Evolutionary conservation across 2,329 filamentous ascomycete species (phyloP), one percentile per base, ranked within the genome.

Genomic region (Colletotrichum spaethianum): DNA sequence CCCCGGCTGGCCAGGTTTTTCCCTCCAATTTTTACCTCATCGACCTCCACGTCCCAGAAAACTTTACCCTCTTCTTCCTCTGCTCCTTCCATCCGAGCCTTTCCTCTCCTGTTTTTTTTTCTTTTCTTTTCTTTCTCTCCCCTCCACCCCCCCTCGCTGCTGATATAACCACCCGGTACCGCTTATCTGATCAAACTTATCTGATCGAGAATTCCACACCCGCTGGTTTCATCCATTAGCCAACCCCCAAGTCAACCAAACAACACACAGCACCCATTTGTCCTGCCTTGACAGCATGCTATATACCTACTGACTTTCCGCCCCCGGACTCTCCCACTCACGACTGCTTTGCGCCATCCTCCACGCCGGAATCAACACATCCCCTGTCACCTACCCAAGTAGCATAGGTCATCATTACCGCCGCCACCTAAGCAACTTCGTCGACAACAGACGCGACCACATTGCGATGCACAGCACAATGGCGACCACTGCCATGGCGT

Each of bases 401-500:
- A 46, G 33, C 68, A 9, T 44, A 55, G 38, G 23, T 36, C 70
- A 57, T 65, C 56, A 48, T 52, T 28, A 55, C 33, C 26, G 16
- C 46, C 67, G 55, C 66, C 60, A 67, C 55, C 31, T 23, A 12
- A 38, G 61, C 67, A 66, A 44, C 48, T 20, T n/a, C 40, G 7
- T 31, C 46, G 60, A 59, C 60, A 42, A 65, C 60, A 71, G 16
- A 44, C 69, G 14, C 31, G 53, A 18, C 20, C 12, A 23, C 26
- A 6, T 33, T 20, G 65, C 60, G 28, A 72, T 72, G 70, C 66
- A 72, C 48, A 71, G 67, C 75, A 80, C 75, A 72, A 82, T 83
- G 79, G 76, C 78, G 63, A 77, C 79, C 23, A 74, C 78, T 70
- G 76, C 78, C 63, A 78, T 77, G 63, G 82, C 84, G 70, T 83